A percentile compares a stretch with the other conserved stretches of the same genome.
phyloP scores from a whole-genome alignment of 371 early-diverging fungal species.

The Batrachochytrium dendrobatidis region DNA sequence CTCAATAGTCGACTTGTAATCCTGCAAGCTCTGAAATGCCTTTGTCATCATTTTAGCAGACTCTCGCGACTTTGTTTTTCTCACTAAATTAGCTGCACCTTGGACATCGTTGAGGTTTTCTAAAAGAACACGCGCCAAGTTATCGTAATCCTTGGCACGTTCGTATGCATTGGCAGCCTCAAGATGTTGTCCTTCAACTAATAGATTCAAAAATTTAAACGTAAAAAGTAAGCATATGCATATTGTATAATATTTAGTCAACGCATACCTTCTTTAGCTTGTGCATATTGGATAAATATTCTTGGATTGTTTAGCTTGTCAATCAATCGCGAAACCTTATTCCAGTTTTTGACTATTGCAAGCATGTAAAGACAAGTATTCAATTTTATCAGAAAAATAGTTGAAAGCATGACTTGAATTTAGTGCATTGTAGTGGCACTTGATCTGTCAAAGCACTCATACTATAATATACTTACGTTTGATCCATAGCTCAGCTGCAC shows the following conservation, averaged over 20 bases:
- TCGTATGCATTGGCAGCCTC: conserved; percentile 45
- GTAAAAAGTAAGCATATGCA: background rate
- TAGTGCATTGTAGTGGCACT: too few relatives aligned
- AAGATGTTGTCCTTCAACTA: conserved; percentile 24
- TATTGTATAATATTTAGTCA: background rate
- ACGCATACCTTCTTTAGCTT: conserved; percentile 27
- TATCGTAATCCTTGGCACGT: conserved; percentile 36
- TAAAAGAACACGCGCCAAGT: conserved; percentile 33
- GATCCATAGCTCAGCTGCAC: conserved; percentile 40
- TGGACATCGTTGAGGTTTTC: conserved; percentile 38
- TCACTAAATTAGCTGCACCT: conserved; percentile 27
- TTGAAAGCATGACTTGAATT: background rate
- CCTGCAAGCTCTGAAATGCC: conserved; percentile 31
- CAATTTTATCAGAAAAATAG: background rate
- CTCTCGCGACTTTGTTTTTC: conserved; percentile 40
- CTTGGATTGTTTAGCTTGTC: conserved; percentile 30
- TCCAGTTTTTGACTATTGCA: conserved; percentile 35
- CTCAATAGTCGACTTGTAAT: conserved; percentile 43
- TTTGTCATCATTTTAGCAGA: conserved; percentile 37
- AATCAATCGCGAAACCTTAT: conserved; percentile 27
- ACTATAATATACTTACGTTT: conserved; percentile 23
- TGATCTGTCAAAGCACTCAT: background rate
- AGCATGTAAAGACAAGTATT: background rate
- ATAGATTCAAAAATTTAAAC: too few relatives aligned
- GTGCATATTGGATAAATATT: conserved; percentile 35